Conservation (phyloP, 2,329 filamentous ascomycete genomes). For the Diaporthe vexans region DNA sequence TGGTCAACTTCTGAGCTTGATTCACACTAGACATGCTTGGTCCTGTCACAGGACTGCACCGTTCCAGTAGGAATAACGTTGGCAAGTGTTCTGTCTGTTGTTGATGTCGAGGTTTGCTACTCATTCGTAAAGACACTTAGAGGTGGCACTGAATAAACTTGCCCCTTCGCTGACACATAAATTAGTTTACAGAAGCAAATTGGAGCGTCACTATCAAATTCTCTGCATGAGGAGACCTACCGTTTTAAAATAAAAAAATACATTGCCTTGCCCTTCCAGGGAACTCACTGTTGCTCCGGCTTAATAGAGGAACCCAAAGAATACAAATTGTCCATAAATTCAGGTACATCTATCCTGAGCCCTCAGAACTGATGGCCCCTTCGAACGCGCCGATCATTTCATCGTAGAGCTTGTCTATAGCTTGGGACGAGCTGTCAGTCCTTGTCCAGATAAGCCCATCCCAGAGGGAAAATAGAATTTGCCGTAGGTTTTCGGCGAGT, state of each 20-base stretch:
- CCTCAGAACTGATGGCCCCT: neutral
- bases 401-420: neutral
- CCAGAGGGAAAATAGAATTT: neutral
- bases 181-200: no score
- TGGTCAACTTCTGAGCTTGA: no score
- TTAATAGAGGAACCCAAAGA: no score
- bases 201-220: no score
- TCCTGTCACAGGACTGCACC: no score
- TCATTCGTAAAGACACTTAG: neutral
- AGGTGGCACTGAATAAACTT: neutral
- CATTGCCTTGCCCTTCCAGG: no score
- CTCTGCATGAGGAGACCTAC: no score
- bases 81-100: neutral
- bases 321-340: no score
- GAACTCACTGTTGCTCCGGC: no score
- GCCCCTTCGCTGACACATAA: neutral
- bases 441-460: constrained; percentile 1
- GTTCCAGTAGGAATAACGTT: neutral
- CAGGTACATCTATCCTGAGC: neutral
- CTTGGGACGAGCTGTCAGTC: neutral
- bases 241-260: no score
- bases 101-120: neutral
- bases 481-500: neutral
- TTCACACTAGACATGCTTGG: no score
- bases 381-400: neutral